Percentiles rank a stretch among this genome's conserved stretches.
Evolutionary conservation across 768 basidiomycete genomes (phyloP).

Genomic region (Lactarius sanguifluus): DNA sequence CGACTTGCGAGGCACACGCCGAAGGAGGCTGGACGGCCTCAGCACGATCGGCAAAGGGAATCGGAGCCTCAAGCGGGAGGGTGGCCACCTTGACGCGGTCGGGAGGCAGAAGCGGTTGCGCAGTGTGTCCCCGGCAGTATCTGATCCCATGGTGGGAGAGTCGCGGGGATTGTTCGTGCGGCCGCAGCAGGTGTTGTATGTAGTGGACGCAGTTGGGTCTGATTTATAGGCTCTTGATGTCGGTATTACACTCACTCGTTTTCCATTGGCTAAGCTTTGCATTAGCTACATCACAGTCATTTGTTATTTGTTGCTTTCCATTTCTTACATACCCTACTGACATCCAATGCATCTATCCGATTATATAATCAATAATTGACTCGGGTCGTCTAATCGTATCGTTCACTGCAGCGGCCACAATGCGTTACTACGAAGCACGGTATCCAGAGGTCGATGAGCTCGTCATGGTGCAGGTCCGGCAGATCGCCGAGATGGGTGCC

Average conservation of each 20-base stretch:
- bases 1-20: conserved; percentile 42
- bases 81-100: conserved; percentile 49
- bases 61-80: conserved; percentile 50
- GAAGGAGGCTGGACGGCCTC: conserved; percentile 41
- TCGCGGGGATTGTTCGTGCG: conserved; percentile 76
- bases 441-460: conserved; percentile 97
- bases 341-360: conserved; percentile 7
- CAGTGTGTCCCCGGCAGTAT: conserved; percentile 65
- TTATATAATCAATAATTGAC: conserved; percentile 11
- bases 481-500: conserved; percentile 99
- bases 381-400: background rate
- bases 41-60: conserved; percentile 39
- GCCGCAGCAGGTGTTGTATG: conserved; percentile 84
- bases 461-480: conserved; percentile 99
- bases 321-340: conserved; percentile 12
- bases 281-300: conserved; percentile 21
- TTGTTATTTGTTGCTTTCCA: background rate
- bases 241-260: conserved; percentile 12
- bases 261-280: conserved; percentile 6
- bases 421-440: conserved; percentile 92
- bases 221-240: conserved; percentile 25
- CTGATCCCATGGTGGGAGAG: conserved; percentile 59
- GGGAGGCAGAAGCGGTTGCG: conserved; percentile 57
- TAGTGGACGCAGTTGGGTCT: conserved; percentile 71
- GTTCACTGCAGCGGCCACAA: conserved; percentile 35